Conservation (phyloP, 1,139 yeast species). For the Geotrichum europaeum region DNA sequence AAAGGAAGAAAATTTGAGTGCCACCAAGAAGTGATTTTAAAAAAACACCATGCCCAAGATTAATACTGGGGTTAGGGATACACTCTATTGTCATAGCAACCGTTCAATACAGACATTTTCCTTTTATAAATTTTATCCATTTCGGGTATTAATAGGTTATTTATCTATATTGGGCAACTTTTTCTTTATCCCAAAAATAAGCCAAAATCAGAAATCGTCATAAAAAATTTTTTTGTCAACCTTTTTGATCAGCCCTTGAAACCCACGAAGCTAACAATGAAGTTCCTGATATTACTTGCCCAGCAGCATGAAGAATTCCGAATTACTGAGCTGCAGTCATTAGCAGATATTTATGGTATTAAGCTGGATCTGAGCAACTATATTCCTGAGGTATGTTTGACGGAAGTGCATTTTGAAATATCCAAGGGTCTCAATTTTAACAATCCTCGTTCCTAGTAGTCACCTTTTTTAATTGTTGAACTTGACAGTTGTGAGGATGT, state of each 20-base stretch:
- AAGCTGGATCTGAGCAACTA: conserved; percentile 56
- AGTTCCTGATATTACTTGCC: conserved; percentile 73
- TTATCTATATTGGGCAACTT: background rate
- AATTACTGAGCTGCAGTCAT: conserved; percentile 72
- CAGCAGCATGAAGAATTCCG: conserved; percentile 80
- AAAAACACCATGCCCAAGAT: background rate
- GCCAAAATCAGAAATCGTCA: background rate
- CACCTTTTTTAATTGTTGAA: conserved; percentile 67
- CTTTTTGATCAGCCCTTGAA: background rate
- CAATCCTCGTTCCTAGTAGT: conserved; percentile 12
- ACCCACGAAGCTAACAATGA: conserved; percentile 24
- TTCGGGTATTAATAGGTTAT: too few species aligned
- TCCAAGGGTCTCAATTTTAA: background rate
- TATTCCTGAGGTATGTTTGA: conserved; percentile 36
- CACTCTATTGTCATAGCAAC: conserved; percentile 3
- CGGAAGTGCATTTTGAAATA: conserved; percentile 2
- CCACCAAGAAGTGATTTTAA: background rate
- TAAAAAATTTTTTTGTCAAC: background rate
- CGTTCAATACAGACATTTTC: background rate
- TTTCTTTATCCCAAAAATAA: background rate
- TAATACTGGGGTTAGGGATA: conserved; percentile 1
- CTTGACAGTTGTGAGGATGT: conserved; percentile 66
- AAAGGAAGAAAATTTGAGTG: background rate
- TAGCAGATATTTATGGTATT: conserved; percentile 60
- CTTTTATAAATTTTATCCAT: too few species aligned